A percentile compares a stretch with the other conserved stretches of the same genome.
Evolutionary conservation across 768 basidiomycete species (phyloP).

Genomic region (Nevesoporus exiguus): DNA sequence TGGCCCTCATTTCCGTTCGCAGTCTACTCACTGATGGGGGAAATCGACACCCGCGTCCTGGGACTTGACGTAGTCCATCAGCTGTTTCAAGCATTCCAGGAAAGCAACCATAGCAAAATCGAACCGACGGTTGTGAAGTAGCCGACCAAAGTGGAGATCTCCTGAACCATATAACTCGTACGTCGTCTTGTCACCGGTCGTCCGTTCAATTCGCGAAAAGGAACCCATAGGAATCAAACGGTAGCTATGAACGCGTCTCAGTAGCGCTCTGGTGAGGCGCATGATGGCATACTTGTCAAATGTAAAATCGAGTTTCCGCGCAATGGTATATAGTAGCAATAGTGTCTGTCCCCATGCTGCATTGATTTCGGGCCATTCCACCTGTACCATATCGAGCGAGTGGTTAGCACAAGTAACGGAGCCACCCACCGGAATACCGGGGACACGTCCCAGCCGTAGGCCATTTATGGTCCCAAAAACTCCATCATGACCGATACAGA

Average conservation of each 20-base stretch:
- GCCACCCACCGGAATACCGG: constrained; percentile 67
- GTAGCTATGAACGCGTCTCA: constrained; percentile 52
- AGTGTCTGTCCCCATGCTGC: constrained; percentile 97
- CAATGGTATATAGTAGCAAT: constrained; percentile 87
- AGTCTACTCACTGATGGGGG: constrained; percentile 73
- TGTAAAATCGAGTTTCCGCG: constrained; percentile 83
- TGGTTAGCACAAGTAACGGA: neutral
- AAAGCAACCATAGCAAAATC: constrained; percentile 96
- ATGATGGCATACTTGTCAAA: constrained; percentile 68
- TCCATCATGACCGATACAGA: constrained; percentile 92
- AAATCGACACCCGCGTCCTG: constrained; percentile 74
- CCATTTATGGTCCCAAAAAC: constrained; percentile 99
- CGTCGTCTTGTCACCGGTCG: constrained; percentile 71
- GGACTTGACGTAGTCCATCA: constrained; percentile 80
- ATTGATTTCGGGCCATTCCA: constrained; percentile 98
- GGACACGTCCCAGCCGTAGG: constrained; percentile 83
- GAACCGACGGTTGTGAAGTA: constrained; percentile 93
- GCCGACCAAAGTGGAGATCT: constrained; percentile 81
- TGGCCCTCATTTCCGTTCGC: neutral
- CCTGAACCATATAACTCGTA: constrained; percentile 96
- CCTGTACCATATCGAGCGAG: constrained; percentile 42
- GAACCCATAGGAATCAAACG: constrained; percentile 92
- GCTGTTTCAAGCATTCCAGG: constrained; percentile 88
- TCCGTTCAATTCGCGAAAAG: constrained; percentile 88
- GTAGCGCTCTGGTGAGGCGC: neutral